A percentile compares a stretch with the other conserved stretches of the same genome.
Evolutionary conservation across 208 protist species (phyloP).

Genomic region (Strigomonas galati): DNA sequence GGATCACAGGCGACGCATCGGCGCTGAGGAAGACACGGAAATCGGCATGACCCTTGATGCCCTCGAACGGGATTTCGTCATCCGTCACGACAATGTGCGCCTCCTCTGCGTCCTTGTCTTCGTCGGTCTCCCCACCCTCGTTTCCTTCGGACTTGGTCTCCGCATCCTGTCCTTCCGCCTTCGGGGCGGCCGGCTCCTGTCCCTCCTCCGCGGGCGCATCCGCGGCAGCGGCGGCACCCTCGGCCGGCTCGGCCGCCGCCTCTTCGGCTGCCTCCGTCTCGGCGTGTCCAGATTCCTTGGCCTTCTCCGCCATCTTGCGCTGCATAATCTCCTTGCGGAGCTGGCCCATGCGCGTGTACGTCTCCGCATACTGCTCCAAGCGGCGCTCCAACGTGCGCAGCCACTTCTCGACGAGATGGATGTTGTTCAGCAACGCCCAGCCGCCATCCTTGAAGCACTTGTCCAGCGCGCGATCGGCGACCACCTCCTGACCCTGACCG

Average conservation of each 20-base stretch:
- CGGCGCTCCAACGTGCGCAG: constrained; percentile 95
- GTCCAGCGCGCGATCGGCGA: constrained; percentile 95
- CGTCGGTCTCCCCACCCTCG: constrained; percentile 16
- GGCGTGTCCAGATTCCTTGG: constrained; percentile 14
- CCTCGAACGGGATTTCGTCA: constrained; percentile 90
- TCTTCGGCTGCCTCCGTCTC: constrained; percentile 23
- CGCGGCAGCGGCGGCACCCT: constrained; percentile 1
- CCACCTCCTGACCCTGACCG: constrained; percentile 97
- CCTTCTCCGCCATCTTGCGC: constrained; percentile 62
- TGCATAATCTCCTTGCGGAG: constrained; percentile 84
- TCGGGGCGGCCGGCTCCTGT: constrained; percentile 12
- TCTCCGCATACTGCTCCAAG: constrained; percentile 91
- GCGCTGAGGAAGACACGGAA: constrained; percentile 98
- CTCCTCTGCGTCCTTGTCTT: constrained; percentile 20
- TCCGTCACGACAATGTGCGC: constrained; percentile 66
- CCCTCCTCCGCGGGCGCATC: constrained; percentile 11
- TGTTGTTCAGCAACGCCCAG: constrained; percentile 98
- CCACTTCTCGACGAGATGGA: constrained; percentile 98
- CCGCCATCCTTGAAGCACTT: constrained; percentile 90
- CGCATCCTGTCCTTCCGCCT: constrained; percentile 20
- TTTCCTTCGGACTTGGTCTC: constrained; percentile 19
- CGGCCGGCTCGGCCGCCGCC: constrained; percentile 15
- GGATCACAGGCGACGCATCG: constrained; percentile 95
- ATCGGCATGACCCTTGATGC: constrained; percentile 89
- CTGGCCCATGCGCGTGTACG: constrained; percentile 89